Conservation (phyloP, 179 eudicot species). For the Actinidia arguta region DNA sequence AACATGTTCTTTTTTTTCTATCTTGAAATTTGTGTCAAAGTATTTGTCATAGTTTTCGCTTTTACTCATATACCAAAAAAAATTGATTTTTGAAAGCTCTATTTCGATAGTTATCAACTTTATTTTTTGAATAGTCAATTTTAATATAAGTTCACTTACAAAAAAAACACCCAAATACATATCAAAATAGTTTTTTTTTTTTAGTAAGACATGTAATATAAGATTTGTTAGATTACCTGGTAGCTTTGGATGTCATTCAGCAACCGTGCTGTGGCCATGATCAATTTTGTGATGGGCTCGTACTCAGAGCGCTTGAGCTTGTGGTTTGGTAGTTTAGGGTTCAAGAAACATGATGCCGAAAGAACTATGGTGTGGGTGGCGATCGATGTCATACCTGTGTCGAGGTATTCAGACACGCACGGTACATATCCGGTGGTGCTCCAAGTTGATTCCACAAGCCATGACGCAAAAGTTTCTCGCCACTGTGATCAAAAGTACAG, state of each 20-base stretch:
- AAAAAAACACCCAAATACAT: no score
- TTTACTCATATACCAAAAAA: no score
- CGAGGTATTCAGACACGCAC: slow-evolving; percentile 37
- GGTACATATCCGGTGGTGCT: slow-evolving; percentile 40
- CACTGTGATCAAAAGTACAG: slow-evolving; percentile 29
- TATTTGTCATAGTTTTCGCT: no score
- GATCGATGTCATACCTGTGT: slow-evolving; percentile 44
- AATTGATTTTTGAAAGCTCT: no score
- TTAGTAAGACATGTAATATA: no score
- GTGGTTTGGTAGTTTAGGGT: slow-evolving; percentile 7
- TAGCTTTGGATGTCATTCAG: slow-evolving; percentile 52
- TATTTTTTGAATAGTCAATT: no score
- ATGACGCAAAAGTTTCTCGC: slow-evolving; percentile 39
- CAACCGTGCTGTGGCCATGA: slow-evolving; percentile 46
- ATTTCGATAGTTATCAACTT: no score
- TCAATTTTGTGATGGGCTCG: slow-evolving; percentile 32
- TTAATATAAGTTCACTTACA: no score
- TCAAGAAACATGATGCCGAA: slow-evolving; percentile 33
- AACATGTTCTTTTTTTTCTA: no score
- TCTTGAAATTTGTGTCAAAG: no score
- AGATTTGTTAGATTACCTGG: slow-evolving; percentile 36
- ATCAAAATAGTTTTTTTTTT: no score
- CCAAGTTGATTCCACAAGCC: slow-evolving; percentile 54
- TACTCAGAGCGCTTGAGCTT: slow-evolving; percentile 21
- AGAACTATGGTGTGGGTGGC: slow-evolving; percentile 34